These are phyloP conservation scores for Ophiostoma pallidulum DNA, from an alignment of 2,329 filamentous ascomycete genomes.

Conservation along the genomic window DNA sequence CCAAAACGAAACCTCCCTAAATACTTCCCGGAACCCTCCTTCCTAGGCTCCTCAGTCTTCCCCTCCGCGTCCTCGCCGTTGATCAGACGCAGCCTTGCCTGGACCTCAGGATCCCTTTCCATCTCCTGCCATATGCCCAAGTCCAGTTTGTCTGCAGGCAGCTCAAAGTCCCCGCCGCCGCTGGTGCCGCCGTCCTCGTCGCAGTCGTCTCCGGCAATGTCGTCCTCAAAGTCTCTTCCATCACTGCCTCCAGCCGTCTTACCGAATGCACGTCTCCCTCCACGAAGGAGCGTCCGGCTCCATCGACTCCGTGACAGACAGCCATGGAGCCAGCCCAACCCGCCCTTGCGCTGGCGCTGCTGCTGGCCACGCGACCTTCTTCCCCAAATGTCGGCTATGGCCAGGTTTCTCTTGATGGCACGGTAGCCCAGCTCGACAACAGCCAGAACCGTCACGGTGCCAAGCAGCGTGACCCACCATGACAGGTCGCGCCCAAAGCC, in stretches of 20 bases:
- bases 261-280: slow-evolving; percentile 11
- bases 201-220: slow-evolving; percentile 7
- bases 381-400: slow-evolving; percentile 38
- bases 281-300: slow-evolving; percentile 17
- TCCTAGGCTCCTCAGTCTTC: slow-evolving; percentile 16
- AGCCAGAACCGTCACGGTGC: slow-evolving; percentile 50
- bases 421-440: slow-evolving; percentile 54
- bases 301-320: background rate
- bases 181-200: slow-evolving; percentile 12
- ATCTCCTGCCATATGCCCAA: slow-evolving; percentile 50
- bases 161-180: slow-evolving; percentile 20
- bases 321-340: background rate
- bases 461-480: slow-evolving; percentile 65
- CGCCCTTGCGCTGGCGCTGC: slow-evolving; percentile 1
- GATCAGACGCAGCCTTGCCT: slow-evolving; percentile 32
- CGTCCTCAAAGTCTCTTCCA: background rate
- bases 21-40: slow-evolving; percentile 9
- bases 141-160: slow-evolving; percentile 38
- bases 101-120: slow-evolving; percentile 40
- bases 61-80: slow-evolving; percentile 26
- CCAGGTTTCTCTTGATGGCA: slow-evolving; percentile 35
- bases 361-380: background rate
- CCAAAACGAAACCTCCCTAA: background rate
- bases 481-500: slow-evolving; percentile 56
- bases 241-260: background rate